phyloP scores from a whole-genome alignment of 1,284 basidiomycete species.

The Moesziomyces aphidis region DNA sequence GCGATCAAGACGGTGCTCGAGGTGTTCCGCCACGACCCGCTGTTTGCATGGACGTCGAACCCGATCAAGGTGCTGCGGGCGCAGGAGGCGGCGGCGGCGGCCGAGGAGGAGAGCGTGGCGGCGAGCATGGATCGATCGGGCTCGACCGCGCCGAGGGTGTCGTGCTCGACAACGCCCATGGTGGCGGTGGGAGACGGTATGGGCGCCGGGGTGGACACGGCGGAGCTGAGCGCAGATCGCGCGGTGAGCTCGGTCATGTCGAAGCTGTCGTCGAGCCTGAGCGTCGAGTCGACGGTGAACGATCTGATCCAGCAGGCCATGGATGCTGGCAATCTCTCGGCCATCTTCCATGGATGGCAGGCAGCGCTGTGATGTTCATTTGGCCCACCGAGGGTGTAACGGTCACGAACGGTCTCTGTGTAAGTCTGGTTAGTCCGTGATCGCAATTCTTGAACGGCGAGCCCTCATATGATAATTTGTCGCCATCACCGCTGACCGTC shows the following conservation, averaged over 20 bases:
- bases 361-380: conserved; percentile 21
- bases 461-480: too few relatives aligned
- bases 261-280: conserved; percentile 85
- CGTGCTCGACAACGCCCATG: conserved; percentile 25
- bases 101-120: conserved; percentile 15
- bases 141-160: background rate
- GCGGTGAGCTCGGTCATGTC: conserved; percentile 73
- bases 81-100: conserved; percentile 19
- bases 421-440: too few relatives aligned
- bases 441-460: too few relatives aligned
- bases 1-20: conserved; percentile 94
- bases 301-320: conserved; percentile 90
- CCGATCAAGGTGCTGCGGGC: conserved; percentile 55
- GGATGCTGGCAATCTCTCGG: conserved; percentile 79
- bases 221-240: conserved; percentile 87
- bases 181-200: background rate
- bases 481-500: too few relatives aligned
- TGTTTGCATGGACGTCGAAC: conserved; percentile 80
- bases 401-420: too few relatives aligned
- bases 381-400: too few relatives aligned
- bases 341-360: conserved; percentile 74
- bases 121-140: conserved; percentile 24
- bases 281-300: conserved; percentile 92
- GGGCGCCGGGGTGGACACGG: conserved; percentile 68
- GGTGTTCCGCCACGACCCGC: conserved; percentile 95